Evolutionary conservation across 257 asterid species (phyloP).

Genomic region (Penstemon davidsonii): DNA sequence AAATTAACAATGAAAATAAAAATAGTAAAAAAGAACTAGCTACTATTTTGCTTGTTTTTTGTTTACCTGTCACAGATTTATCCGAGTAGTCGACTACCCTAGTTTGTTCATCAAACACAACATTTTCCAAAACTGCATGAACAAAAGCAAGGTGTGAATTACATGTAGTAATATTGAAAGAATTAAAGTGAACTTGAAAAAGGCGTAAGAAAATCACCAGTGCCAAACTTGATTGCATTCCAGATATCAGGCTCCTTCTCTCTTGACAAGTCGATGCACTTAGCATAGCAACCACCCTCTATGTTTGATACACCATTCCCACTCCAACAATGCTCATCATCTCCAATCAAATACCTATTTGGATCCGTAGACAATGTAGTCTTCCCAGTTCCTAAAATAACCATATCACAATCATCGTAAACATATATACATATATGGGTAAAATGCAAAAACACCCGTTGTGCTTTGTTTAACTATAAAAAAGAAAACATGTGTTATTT

Average conservation of each 20-base stretch:
- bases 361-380: slow-evolving; percentile 90
- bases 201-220: slow-evolving; percentile 42
- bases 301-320: slow-evolving; percentile 88
- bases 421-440: no score
- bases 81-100: slow-evolving; percentile 86
- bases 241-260: slow-evolving; percentile 98
- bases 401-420: no score
- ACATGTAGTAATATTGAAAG: background rate
- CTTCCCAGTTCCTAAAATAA: slow-evolving; percentile 77
- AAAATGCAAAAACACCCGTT: no score
- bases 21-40: no score
- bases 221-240: slow-evolving; percentile 92
- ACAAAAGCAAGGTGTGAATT: slow-evolving; percentile 6
- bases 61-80: slow-evolving; percentile 85
- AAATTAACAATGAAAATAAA: no score
- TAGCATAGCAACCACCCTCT: slow-evolving; percentile 97
- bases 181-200: background rate
- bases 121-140: slow-evolving; percentile 71
- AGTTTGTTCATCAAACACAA: slow-evolving; percentile 88
- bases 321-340: slow-evolving; percentile 99
- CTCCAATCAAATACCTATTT: slow-evolving; percentile 84
- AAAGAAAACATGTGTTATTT: no score
- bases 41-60: background rate
- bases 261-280: slow-evolving; percentile 78
- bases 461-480: no score